Percentiles rank a stretch among this genome's conserved stretches.
phyloP scores from a whole-genome alignment of 164 flowering plant species.

The Vitis rupestris region DNA sequence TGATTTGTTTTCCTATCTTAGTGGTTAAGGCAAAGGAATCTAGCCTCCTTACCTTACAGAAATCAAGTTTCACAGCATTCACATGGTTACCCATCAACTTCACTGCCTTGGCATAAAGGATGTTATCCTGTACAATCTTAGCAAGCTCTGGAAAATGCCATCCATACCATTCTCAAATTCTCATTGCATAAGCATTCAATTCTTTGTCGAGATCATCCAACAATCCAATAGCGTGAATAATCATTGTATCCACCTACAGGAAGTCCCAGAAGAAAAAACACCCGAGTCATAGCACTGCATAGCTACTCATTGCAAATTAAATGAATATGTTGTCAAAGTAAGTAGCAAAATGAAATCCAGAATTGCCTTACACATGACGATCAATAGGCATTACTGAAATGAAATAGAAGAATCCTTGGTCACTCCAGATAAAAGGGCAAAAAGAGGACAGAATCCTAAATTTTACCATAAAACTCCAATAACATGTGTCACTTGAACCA shows the following conservation, averaged over 20 bases:
- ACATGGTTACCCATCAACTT: conserved; percentile 84
- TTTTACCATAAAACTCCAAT: too few species aligned
- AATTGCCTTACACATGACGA: too few species aligned
- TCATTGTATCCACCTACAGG: conserved; percentile 90
- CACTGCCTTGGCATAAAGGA: conserved; percentile 85
- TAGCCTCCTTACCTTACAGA: conserved; percentile 59
- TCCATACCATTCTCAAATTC: conserved; percentile 96
- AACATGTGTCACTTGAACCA: too few species aligned
- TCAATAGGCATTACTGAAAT: too few species aligned
- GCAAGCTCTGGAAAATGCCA: conserved; percentile 99
- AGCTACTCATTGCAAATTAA: background rate
- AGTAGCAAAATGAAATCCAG: background rate
- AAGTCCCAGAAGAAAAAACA: background rate
- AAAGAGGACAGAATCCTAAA: too few species aligned
- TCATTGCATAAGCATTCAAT: conserved; percentile 93
- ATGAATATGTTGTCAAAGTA: background rate
- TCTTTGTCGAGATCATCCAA: conserved; percentile 98
- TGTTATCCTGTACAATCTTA: conserved; percentile 85
- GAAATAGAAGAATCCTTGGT: too few species aligned
- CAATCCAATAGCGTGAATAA: conserved; percentile 92
- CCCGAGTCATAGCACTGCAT: background rate
- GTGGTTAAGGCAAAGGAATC: too few species aligned
- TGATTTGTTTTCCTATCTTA: too few species aligned
- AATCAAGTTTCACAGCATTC: conserved; percentile 88
- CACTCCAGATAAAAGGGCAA: too few species aligned